Conservation (phyloP, 2,329 filamentous ascomycete genomes). For the Myrmaecium sp. region DNA sequence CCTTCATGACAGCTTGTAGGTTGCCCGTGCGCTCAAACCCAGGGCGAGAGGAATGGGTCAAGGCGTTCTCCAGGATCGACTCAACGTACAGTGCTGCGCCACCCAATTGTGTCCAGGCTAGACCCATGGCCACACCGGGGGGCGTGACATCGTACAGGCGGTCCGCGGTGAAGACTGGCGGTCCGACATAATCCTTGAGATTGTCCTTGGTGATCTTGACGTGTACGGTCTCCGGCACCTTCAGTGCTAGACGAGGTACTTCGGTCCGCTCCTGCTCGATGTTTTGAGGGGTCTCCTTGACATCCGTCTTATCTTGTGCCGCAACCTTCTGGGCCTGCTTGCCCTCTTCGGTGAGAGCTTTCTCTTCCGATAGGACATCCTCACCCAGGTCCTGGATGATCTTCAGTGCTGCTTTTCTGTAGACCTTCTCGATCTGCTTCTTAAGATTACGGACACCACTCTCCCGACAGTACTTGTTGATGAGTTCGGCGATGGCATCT, state of each 20-base stretch:
- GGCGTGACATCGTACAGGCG: conserved; percentile 88
- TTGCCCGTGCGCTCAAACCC: conserved; percentile 87
- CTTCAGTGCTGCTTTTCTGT: conserved; percentile 90
- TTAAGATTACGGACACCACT: conserved; percentile 94
- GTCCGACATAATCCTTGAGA: conserved; percentile 90
- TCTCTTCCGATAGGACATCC: conserved; percentile 60
- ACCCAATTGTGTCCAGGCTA: conserved; percentile 96
- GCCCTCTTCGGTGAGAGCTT: conserved; percentile 70
- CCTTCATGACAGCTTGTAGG: conserved; percentile 93
- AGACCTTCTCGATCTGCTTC: conserved; percentile 99
- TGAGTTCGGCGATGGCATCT: conserved; percentile 84
- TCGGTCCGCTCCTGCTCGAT: conserved; percentile 44
- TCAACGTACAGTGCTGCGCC: conserved; percentile 95
- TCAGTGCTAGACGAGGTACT: conserved; percentile 55
- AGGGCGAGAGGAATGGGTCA: conserved; percentile 57
- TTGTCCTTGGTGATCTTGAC: conserved; percentile 77
- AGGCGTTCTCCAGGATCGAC: conserved; percentile 75
- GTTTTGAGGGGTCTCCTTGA: conserved; percentile 42
- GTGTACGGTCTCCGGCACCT: conserved; percentile 75
- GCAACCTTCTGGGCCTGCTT: conserved; percentile 59
- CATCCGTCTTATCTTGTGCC: conserved; percentile 45
- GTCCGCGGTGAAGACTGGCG: conserved; percentile 88
- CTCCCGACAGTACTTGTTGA: conserved; percentile 96
- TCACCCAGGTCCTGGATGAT: conserved; percentile 92
- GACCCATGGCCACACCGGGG: conserved; percentile 88